Conservation (phyloP, 345 rosid genomes). For the Ricinus communis region DNA sequence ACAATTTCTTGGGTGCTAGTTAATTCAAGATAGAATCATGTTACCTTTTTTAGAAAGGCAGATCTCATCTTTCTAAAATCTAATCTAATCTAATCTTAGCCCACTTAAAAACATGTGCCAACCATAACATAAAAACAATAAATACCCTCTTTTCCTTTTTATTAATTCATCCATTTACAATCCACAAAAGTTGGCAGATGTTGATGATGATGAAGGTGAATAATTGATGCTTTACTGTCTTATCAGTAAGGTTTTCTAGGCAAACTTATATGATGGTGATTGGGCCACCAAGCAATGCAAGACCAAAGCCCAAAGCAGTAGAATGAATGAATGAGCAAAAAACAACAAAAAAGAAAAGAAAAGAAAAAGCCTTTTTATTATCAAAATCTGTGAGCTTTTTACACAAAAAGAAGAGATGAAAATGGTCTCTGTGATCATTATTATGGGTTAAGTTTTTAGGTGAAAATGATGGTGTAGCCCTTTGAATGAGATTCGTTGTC, state of each 20-base stretch:
- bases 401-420: neutral
- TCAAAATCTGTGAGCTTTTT: neutral
- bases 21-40: slow-evolving; percentile 4
- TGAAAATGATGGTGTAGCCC: neutral
- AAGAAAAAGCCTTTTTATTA: neutral
- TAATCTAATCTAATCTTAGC: too few species aligned
- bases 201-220: too few species aligned
- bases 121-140: neutral
- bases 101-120: neutral
- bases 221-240: slow-evolving; percentile 9
- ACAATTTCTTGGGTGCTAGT: neutral
- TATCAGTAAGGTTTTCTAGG: slow-evolving; percentile 1
- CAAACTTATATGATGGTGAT: neutral
- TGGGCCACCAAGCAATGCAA: slow-evolving; percentile 10
- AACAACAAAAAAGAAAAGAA: too few species aligned
- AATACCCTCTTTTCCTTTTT: neutral
- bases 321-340: too few species aligned
- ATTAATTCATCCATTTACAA: neutral
- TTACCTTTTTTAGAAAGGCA: slow-evolving; percentile 16
- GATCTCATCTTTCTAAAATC: slow-evolving; percentile 3
- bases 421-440: neutral
- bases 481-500: neutral
- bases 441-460: neutral
- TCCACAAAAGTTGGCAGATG: neutral
- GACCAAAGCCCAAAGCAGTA: slow-evolving; percentile 11